These are phyloP conservation scores for Corymbia citriodora DNA, from an alignment of 441 rosid genomes.

Conservation along the genomic window DNA sequence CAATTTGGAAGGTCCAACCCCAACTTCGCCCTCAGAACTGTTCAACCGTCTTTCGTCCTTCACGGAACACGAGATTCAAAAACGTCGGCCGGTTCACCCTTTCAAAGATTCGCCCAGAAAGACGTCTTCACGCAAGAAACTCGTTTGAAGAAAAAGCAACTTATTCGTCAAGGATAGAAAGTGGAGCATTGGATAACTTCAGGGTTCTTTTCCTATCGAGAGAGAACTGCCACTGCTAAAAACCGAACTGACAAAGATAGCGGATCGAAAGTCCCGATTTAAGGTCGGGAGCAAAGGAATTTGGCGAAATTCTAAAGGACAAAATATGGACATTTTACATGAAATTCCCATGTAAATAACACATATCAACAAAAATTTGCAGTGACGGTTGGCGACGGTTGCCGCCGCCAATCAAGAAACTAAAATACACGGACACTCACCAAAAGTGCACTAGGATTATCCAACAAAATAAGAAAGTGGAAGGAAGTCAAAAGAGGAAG, in stretches of 20 bases:
- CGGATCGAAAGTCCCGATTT: neutral
- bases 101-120: neutral
- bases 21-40: neutral
- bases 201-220: neutral
- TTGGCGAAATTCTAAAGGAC: neutral
- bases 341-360: rapidly evolving
- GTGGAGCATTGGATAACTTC: neutral
- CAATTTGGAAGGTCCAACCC: neutral
- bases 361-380: neutral
- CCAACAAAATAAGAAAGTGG: neutral
- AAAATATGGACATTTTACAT: neutral
- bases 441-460: neutral
- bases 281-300: neutral
- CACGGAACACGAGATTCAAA: neutral
- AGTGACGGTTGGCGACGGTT: neutral
- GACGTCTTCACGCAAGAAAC: neutral
- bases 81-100: neutral
- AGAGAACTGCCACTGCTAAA: neutral
- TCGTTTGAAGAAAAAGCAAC: neutral
- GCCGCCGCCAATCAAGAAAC: neutral
- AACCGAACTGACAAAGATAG: neutral
- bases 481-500: neutral
- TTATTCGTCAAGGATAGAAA: neutral
- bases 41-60: neutral
- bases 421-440: neutral